phyloP scores from a whole-genome alignment of 148 eudicot species.

The Polygonum aviculare region DNA sequence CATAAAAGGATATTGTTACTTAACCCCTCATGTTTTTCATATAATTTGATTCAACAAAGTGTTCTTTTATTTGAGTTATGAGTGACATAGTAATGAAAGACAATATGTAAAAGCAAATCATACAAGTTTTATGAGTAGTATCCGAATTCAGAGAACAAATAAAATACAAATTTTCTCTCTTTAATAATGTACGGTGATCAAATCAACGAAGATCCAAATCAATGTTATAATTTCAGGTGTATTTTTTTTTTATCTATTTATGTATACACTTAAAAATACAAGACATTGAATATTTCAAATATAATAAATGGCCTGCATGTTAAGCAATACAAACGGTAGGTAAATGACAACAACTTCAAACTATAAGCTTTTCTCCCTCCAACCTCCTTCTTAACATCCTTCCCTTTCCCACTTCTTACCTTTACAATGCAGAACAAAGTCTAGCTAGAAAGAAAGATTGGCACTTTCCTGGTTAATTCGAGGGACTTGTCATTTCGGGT shows the following conservation, averaged over 20 bases:
- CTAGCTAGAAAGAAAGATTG: not conserved
- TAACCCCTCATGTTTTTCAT: too few species aligned
- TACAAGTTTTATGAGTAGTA: too few species aligned
- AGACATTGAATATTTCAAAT: not conserved
- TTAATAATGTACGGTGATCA: not conserved
- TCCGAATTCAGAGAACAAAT: not conserved
- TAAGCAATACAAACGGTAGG: conserved; percentile 49
- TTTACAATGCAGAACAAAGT: not conserved
- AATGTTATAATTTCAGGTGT: not conserved
- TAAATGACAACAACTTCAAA: conserved; percentile 56
- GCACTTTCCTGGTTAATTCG: not conserved
- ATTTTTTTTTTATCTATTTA: not conserved
- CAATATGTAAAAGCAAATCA: too few species aligned
- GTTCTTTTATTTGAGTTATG: too few species aligned
- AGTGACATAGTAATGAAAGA: too few species aligned
- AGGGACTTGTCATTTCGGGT: not conserved
- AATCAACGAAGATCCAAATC: too few species aligned
- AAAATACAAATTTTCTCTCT: not conserved
- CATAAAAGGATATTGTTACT: not conserved
- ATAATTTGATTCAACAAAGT: too few species aligned
- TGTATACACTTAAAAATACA: not conserved
- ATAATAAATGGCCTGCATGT: conserved; percentile 27
- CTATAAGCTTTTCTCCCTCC: conserved; percentile 21
- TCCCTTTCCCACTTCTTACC: not conserved
- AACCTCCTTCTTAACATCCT: conserved; percentile 27